Percentiles rank a stretch among this genome's conserved stretches.
Evolutionary conservation across 345 rosid genomes (phyloP).

Genomic region (Eucalyptus fibrosa): DNA sequence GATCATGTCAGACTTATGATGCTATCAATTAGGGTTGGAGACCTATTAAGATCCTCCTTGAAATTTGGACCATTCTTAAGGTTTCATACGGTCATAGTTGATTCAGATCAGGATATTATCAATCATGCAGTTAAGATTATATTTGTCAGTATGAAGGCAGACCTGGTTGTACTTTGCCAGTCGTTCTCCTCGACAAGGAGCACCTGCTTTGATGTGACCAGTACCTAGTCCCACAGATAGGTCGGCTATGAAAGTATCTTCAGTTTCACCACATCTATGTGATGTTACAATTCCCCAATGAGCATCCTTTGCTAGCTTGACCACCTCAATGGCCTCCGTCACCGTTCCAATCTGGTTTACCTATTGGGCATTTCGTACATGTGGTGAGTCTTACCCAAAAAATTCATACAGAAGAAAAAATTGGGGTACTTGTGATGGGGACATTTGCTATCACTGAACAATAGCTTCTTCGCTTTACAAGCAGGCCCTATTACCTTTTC

Average conservation of each 20-base stretch:
- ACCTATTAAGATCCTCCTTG: not conserved
- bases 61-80: not conserved
- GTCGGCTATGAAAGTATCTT: conserved; percentile 86
- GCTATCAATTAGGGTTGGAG: not conserved
- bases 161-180: conserved; percentile 96
- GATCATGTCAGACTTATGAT: not conserved
- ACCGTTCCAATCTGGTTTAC: conserved; percentile 94
- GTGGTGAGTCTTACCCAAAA: not conserved
- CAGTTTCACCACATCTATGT: conserved; percentile 89
- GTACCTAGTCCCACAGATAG: conserved; percentile 79
- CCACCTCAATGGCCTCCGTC: conserved; percentile 93
- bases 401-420: not conserved
- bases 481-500: not conserved
- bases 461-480: not conserved
- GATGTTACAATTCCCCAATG: conserved; percentile 89
- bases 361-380: conserved; percentile 9
- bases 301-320: conserved; percentile 83
- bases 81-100: not conserved
- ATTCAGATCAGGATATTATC: not conserved
- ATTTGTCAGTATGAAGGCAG: not conserved
- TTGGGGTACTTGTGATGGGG: not conserved
- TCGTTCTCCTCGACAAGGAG: conserved; percentile 97
- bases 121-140: not conserved
- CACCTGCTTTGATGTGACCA: conserved; percentile 91
- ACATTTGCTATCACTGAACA: not conserved